Evolutionary conservation across 768 basidiomycete genomes (phyloP), one percentile per base, ranked within the genome.

Genomic region (Amylocystis lapponica): DNA sequence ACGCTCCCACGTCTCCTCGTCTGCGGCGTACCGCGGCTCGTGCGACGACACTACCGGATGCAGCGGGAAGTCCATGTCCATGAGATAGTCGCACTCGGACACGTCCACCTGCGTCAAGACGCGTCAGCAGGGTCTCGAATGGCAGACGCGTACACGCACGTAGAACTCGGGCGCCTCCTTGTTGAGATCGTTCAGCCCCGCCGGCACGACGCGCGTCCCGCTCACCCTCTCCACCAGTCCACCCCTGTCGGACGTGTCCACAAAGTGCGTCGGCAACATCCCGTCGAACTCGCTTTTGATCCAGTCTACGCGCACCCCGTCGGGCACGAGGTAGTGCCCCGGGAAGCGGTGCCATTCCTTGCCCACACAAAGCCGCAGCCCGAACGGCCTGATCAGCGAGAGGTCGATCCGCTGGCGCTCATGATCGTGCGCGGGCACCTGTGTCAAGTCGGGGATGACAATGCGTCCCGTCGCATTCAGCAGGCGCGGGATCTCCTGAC

Each of bases 301-400:
- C 64, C 92, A 97, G 45, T 83, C 75, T n/a, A 95, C 80, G 21
- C 79, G 72, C 45, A 98, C 67, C 21, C 79, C 86, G 45, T 83
- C 76, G 2, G 94, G 93, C 17, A 98, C 75, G 36, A 95, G 74
- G 63, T 86, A 97, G 60, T 86, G 85, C 3, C 90, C 80, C 3
- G 93, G 88, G 71, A 92, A 99, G 19, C 95, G 76, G 58, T 97
- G 72, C 96, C 96, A 99, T 65, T 99, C 96, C 61, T 93, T 94
- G 36, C 85, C 90, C 39, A 86, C 71, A 65, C 96, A 99, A 1
- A 99, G 58, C 22, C 72, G 78, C 45, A 98, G 66, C 44, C 81
- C 75, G 54, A 93, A 79, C 11, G 77, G 69, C 44, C 70, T 71
- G 56, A 97, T 69, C 0, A 77, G 79, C 1, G 81, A 63, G 21